These are phyloP conservation scores for Aureobasidium sp. DNA, from an alignment of 2,329 filamentous ascomycete species.

Conservation along the genomic window DNA sequence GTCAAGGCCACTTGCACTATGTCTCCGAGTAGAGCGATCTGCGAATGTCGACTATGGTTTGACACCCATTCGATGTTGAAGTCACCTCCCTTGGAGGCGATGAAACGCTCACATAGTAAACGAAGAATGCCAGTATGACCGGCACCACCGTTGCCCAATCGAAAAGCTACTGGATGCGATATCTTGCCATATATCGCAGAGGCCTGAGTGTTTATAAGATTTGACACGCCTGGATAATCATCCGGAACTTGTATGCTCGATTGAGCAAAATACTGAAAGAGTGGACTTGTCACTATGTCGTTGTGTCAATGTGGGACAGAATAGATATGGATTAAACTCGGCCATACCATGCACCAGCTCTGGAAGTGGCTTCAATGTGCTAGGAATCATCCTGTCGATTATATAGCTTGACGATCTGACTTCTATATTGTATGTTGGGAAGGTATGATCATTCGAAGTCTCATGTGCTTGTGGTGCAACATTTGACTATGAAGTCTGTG, in stretches of 20 bases:
- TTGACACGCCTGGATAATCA: neutral
- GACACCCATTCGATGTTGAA: slow-evolving; percentile 29
- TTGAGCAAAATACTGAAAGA: neutral
- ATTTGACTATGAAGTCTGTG: too few species aligned
- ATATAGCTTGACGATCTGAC: neutral
- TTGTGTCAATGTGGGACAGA: neutral
- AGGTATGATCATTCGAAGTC: too few species aligned
- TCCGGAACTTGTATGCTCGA: slow-evolving; percentile 3
- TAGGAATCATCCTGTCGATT: neutral
- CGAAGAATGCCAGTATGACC: slow-evolving; percentile 29
- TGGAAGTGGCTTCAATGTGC: neutral
- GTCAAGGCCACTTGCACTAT: slow-evolving; percentile 30
- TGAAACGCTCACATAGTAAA: slow-evolving; percentile 24
- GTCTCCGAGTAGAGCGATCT: slow-evolving; percentile 29
- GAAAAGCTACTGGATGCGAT: slow-evolving; percentile 25
- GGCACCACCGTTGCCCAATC: slow-evolving; percentile 30
- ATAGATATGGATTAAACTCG: neutral
- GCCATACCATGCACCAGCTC: neutral
- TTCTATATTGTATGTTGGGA: too few species aligned
- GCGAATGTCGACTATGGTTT: slow-evolving; percentile 30
- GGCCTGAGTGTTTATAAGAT: neutral
- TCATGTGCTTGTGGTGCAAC: too few species aligned
- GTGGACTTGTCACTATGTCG: neutral
- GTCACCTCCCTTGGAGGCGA: slow-evolving; percentile 19
- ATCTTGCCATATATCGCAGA: slow-evolving; percentile 24